Base-by-base conservation (phyloP, 1,139 yeast genomes). In the Lodderomyces metapsilosis region DNA sequence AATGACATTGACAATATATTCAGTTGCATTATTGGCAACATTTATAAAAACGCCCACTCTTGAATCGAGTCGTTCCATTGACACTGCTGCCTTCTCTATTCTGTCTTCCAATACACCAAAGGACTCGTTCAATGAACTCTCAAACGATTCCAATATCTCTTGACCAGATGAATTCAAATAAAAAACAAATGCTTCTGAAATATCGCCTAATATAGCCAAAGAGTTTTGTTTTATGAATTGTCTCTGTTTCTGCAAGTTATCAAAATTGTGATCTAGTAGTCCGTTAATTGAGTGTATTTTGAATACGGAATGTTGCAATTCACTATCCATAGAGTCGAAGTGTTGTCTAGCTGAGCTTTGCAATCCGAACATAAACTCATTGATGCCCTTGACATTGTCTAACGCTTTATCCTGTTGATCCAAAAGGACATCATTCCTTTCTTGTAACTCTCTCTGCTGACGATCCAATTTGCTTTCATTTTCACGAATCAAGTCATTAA, bases 41-140 rank as follows among this genome's bases (percentile, higher is more conserved):
- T 15, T 15, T 18, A 34, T 22, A n/a, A 43, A 31, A 13, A 18
- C 20, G 10, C 30, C 23, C 11, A 44, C 15, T 33, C 37, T 36
- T 2, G n/a, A 12, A 35, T 43, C 47, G 9, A 53, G 41, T 3
- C 39, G 35, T 11, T 46, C 48, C 3, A 57, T 36, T 5, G 40
- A 39, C 4, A 18, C 4, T 2, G 47, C 43, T 1, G 57, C 44
- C 22, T 47, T 34, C 8, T 37, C 46, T 4, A 57, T 34, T 34
- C 48, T 45, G 6, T 12, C 9, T 12, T 48, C 45, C 2, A 56
- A 36, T 10, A 36, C 40, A 10, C 36, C 36, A 12, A 53, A 30
- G 2, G 49, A 36, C 2, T 22, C 34, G 32, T 46, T 38, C 20
- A 50, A 39, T 9, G 44, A 35, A 8, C 13, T 3, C 30, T 44